A percentile compares a stretch with the other conserved stretches of the same genome.
These are phyloP conservation scores for Meredithiella fracta DNA, from an alignment of 2,329 filamentous ascomycete genomes.

Conservation along the genomic window DNA sequence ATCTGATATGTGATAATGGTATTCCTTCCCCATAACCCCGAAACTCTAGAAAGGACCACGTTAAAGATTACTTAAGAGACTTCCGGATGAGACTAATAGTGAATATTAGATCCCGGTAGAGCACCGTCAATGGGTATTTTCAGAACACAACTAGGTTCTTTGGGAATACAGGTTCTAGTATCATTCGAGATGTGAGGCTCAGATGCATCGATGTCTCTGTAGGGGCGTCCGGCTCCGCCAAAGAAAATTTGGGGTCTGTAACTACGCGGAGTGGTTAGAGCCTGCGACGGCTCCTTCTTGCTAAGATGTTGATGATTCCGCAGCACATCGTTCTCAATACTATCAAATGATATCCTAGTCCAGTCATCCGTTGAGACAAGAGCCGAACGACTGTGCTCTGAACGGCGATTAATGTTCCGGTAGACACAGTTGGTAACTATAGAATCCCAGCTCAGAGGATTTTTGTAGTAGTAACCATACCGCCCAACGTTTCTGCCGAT, in stretches of 20 bases:
- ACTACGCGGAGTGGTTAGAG: not conserved
- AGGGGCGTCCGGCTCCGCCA: not conserved
- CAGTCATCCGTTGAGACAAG: not conserved
- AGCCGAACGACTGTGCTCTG: not conserved
- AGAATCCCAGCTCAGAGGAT: not conserved
- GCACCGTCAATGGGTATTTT: no score
- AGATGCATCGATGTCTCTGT: no score
- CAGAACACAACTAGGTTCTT: no score
- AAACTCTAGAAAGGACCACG: no score
- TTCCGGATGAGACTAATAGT: no score
- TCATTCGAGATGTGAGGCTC: no score
- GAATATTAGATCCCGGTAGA: no score
- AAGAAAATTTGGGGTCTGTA: not conserved
- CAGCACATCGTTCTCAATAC: not conserved
- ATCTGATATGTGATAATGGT: not conserved
- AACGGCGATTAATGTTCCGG: not conserved
- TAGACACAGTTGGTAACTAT: not conserved
- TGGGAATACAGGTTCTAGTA: no score
- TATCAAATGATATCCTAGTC: not conserved
- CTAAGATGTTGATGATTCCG: not conserved
- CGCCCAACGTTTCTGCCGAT: constrained; percentile 9
- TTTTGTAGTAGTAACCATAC: constrained; percentile 1
- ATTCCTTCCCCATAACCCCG: no score
- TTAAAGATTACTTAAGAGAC: no score
- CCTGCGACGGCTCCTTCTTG: not conserved